Conservation (phyloP, 768 basidiomycete genomes). For the Butyriboletus loyo region DNA sequence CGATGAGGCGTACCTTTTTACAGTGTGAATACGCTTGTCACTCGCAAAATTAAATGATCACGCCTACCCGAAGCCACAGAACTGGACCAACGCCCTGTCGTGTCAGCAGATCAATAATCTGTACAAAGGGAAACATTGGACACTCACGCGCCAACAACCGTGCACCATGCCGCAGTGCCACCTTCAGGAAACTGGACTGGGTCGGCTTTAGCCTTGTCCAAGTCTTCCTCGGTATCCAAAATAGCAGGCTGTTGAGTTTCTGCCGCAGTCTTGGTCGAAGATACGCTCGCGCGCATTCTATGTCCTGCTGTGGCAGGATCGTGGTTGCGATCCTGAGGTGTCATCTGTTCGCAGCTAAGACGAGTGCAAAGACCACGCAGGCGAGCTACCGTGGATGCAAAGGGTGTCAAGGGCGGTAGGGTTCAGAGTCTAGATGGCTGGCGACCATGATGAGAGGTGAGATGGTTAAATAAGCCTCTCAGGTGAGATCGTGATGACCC, state of each 20-base stretch:
- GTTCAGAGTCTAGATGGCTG: background rate
- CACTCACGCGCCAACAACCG: no score
- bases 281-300: conserved; percentile 5
- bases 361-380: no score
- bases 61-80: no score
- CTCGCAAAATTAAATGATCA: no score
- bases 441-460: background rate
- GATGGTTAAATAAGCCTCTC: background rate
- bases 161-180: conserved; percentile 25
- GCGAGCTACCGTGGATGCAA: background rate
- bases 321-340: background rate
- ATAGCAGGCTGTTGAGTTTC: background rate
- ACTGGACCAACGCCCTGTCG: no score
- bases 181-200: conserved; percentile 27
- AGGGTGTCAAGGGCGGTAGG: background rate
- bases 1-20: no score
- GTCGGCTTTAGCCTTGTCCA: background rate
- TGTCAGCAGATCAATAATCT: no score
- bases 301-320: no score
- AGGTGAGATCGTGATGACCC: background rate
- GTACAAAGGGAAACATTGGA: no score
- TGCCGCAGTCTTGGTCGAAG: background rate
- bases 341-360: background rate
- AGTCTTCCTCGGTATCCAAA: conserved; percentile 1
- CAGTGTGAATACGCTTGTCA: no score